A percentile compares a stretch with the other conserved stretches of the same genome.
These are phyloP conservation scores for Aspergillus unguis DNA, from an alignment of 2,329 filamentous ascomycete genomes.

Conservation along the genomic window DNA sequence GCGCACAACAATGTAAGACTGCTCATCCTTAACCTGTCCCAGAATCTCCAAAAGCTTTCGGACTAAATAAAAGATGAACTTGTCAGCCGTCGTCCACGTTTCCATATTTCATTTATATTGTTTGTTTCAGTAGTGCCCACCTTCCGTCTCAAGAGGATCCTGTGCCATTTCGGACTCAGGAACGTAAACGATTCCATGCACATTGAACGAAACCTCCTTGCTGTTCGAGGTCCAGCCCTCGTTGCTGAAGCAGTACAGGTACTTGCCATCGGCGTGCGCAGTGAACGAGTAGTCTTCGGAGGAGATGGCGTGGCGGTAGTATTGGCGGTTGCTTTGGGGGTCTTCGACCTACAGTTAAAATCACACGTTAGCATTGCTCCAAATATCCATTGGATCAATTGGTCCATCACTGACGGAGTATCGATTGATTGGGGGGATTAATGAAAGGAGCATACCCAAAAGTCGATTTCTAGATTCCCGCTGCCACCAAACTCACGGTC, in stretches of 20 bases:
- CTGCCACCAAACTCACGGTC: conserved; percentile 93
- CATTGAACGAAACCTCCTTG: conserved; percentile 99
- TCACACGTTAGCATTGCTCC: conserved; percentile 10
- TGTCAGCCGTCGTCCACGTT: conserved; percentile 2
- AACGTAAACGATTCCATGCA: conserved; percentile 97
- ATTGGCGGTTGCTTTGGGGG: conserved; percentile 70
- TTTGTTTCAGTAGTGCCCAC: conserved; percentile 46
- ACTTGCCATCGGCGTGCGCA: conserved; percentile 80
- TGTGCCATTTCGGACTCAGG: conserved; percentile 77
- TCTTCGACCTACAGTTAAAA: conserved; percentile 64
- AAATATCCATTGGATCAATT: neutral
- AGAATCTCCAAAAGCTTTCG: conserved; percentile 79
- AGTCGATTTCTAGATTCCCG: conserved; percentile 94
- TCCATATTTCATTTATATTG: neutral
- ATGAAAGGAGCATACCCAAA: conserved; percentile 69
- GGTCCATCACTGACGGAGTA: neutral
- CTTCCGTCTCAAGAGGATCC: conserved; percentile 88
- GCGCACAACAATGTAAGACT: conserved; percentile 91
- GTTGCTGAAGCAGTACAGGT: conserved; percentile 98
- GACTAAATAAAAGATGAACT: conserved; percentile 51
- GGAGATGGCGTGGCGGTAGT: conserved; percentile 75
- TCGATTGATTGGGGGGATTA: neutral
- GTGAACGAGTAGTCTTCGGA: conserved; percentile 93
- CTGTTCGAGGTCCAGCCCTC: conserved; percentile 94
- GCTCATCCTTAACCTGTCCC: conserved; percentile 92